These are phyloP conservation scores for Ceratocystiopsis brevicomis DNA, from an alignment of 2,329 filamentous ascomycete genomes.

Conservation along the genomic window DNA sequence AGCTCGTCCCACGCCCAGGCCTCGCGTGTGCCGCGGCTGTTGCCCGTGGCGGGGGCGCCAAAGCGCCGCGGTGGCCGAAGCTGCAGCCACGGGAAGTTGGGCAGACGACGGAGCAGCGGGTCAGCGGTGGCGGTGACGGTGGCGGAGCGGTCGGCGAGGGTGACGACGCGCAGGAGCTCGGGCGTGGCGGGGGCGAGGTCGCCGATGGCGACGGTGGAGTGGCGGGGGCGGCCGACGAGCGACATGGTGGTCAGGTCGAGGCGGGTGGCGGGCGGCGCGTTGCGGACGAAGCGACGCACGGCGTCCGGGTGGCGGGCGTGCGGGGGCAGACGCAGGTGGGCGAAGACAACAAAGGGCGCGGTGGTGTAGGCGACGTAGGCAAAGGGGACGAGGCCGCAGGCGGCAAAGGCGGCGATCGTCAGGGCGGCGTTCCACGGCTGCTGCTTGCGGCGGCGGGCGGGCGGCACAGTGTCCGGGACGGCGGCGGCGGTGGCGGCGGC, in stretches of 20 bases:
- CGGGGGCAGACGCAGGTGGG: slow-evolving; percentile 49
- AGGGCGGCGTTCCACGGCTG: too few relatives aligned
- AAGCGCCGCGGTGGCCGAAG: slow-evolving; percentile 16
- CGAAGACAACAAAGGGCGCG: slow-evolving; percentile 51
- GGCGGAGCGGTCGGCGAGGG: slow-evolving; percentile 11
- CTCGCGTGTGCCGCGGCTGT: slow-evolving; percentile 10
- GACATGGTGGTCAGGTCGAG: slow-evolving; percentile 38
- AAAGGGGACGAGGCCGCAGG: slow-evolving; percentile 45
- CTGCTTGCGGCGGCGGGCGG: too few relatives aligned
- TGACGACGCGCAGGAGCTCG: slow-evolving; percentile 20
- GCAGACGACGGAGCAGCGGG: background rate
- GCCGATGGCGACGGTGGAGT: slow-evolving; percentile 15
- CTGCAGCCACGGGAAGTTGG: slow-evolving; percentile 18
- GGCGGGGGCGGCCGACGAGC: slow-evolving; percentile 32
- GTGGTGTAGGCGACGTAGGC: slow-evolving; percentile 44
- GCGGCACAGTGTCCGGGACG: slow-evolving; percentile 3
- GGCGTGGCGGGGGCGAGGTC: slow-evolving; percentile 16
- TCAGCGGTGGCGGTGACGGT: slow-evolving; percentile 7
- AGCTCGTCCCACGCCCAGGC: slow-evolving; percentile 21
- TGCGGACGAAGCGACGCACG: slow-evolving; percentile 29
- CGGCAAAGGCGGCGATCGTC: slow-evolving; percentile 16
- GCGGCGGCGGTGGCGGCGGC: slow-evolving; percentile 14
- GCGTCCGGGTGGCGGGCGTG: slow-evolving; percentile 35
- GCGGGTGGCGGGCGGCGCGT: slow-evolving; percentile 24
- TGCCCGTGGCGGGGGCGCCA: slow-evolving; percentile 9